Evolutionary conservation across 1,139 yeast species (phyloP), one percentile per base, ranked within the genome.

Genomic region (Meyerozyma smithsonii): DNA sequence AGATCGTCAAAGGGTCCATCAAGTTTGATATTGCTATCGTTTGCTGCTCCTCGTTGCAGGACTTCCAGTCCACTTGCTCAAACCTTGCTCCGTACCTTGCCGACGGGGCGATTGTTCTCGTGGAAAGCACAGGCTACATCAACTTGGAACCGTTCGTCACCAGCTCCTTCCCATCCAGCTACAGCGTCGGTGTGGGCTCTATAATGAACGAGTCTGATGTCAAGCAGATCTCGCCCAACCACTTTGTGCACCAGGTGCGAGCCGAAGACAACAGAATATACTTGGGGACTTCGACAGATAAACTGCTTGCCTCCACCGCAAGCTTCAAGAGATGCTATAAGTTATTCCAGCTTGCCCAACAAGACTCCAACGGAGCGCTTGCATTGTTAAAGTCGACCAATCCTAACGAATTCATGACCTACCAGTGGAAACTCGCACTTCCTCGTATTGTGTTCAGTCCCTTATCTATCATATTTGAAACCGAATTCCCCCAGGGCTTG

Each of bases 371-470:
- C 20, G 56, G 58, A 28, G 44, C 54, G 33, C 59, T 71, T 19
- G 72, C 71, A 33, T 69, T 74, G 37, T 66, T 77, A 46, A 74
- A 67, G 60, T 73, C 78, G 30, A 61, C 62, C 43, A 72, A 75
- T 24, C 72, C 79, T 8, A 63, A 71, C 39, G 88, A 83, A 48
- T 84, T 83, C 53, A 66, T 79, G 61, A 77, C 81, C 8, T 80
- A 78, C 50, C 95, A 88, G 60, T 88, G 96, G 96, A 81, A 82
- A 54, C 70, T 85, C 42, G 90, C 94, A 0, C 71, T 88, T 43
- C 88, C 95, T 4, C 72, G 81, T 44, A 77, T 88, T 35, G 82
- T 89, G 12, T 80, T 88, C 55, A 86, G 83, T 58, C 89, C 95
- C 2, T 63, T 89, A 36, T 67, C 87, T 36, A 72, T 88, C 26